These are phyloP conservation scores for Phaeosphaeriaceae sp. DNA, from an alignment of 2,329 filamentous ascomycete genomes.

Conservation along the genomic window DNA sequence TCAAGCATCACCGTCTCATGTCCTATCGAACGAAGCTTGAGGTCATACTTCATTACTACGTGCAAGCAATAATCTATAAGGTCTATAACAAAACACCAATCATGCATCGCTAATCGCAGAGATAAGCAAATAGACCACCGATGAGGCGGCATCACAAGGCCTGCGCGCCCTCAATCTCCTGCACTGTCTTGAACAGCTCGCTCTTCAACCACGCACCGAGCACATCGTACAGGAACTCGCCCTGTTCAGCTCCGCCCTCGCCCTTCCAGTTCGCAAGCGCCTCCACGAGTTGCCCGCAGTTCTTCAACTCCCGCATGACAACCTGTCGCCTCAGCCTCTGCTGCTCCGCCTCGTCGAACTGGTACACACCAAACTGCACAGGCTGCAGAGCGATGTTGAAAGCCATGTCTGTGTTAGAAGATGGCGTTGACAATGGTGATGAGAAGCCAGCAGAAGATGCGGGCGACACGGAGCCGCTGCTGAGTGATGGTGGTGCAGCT, in stretches of 20 bases:
- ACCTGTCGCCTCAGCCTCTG: constrained; percentile 33
- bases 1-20: no score
- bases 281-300: constrained; percentile 37
- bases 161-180: constrained; percentile 28
- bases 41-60: background rate
- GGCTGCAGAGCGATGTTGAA: constrained; percentile 35
- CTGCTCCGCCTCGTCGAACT: constrained; percentile 39
- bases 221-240: constrained; percentile 40
- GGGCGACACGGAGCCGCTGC: constrained; percentile 19
- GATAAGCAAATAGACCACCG: background rate
- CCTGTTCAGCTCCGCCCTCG: constrained; percentile 28
- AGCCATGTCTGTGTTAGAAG: constrained; percentile 16
- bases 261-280: constrained; percentile 38
- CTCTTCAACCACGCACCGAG: constrained; percentile 44
- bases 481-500: constrained; percentile 5
- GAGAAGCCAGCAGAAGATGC: constrained; percentile 22
- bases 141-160: background rate
- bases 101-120: constrained; percentile 12
- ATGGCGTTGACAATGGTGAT: constrained; percentile 26
- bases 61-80: background rate
- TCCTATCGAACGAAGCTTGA: background rate
- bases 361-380: constrained; percentile 34
- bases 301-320: constrained; percentile 37
- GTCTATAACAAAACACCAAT: background rate
- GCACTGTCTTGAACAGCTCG: constrained; percentile 37